These are phyloP conservation scores for Leptosphaerulina australis DNA, from an alignment of 2,329 filamentous ascomycete species.

Conservation along the genomic window DNA sequence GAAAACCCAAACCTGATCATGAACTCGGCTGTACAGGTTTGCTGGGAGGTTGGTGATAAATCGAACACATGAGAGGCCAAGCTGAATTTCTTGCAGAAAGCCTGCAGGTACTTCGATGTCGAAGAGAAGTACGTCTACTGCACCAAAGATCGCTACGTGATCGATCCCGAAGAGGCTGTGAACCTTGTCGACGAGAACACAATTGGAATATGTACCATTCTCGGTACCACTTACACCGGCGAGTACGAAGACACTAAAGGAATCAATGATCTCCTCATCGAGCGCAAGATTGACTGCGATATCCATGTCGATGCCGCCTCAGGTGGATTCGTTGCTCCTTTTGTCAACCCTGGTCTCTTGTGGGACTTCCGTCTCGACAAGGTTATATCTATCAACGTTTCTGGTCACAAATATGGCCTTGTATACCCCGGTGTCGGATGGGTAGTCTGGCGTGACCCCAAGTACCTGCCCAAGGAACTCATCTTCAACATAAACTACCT, in stretches of 20 bases:
- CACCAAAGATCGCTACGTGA: slow-evolving; percentile 65
- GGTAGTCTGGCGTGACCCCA: slow-evolving; percentile 86
- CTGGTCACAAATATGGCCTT: slow-evolving; percentile 83
- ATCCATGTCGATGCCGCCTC: slow-evolving; percentile 95
- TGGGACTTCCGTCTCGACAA: slow-evolving; percentile 93
- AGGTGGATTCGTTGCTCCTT: slow-evolving; percentile 91
- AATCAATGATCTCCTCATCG: slow-evolving; percentile 83
- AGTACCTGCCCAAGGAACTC: slow-evolving; percentile 72
- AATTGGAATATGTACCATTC: slow-evolving; percentile 88
- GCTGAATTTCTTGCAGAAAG: slow-evolving; percentile 58
- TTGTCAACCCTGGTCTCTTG: slow-evolving; percentile 78
- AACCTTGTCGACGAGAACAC: slow-evolving; percentile 70
- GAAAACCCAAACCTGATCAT: slow-evolving; percentile 91
- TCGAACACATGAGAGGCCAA: background rate
- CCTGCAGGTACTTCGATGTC: slow-evolving; percentile 81
- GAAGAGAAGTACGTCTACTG: slow-evolving; percentile 82
- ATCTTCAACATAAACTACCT: slow-evolving; percentile 99
- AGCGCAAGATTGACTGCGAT: slow-evolving; percentile 76
- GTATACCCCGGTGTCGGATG: slow-evolving; percentile 91
- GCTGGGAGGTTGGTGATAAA: slow-evolving; percentile 69
- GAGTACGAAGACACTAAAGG: slow-evolving; percentile 91
- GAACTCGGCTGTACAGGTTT: slow-evolving; percentile 94
- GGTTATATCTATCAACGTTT: slow-evolving; percentile 92
- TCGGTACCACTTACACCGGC: slow-evolving; percentile 93
- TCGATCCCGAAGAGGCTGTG: slow-evolving; percentile 67